phyloP scores from a whole-genome alignment of 2,329 filamentous ascomycete genomes.

The Byssothecium circinans region DNA sequence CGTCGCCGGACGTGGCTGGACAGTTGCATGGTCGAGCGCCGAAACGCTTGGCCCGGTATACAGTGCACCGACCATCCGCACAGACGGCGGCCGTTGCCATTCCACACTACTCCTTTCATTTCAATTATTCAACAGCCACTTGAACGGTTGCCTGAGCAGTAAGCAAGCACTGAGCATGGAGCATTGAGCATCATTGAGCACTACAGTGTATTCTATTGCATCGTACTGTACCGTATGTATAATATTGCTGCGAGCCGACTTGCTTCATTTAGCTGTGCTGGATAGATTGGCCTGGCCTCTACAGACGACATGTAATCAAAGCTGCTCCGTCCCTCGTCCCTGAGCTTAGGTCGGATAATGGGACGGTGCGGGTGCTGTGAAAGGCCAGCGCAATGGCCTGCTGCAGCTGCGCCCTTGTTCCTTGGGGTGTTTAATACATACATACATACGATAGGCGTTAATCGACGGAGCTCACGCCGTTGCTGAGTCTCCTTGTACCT shows the following conservation, averaged over 20 bases:
- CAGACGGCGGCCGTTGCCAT: not conserved
- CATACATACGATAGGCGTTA: slow-evolving; percentile 28
- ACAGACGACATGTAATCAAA: slow-evolving; percentile 12
- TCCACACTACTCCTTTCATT: not conserved
- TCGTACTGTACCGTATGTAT: slow-evolving; percentile 8
- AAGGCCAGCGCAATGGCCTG: slow-evolving; percentile 23
- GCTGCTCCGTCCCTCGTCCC: slow-evolving; percentile 10
- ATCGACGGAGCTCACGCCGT: slow-evolving; percentile 20
- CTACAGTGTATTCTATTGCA: not conserved
- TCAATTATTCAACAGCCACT: not conserved
- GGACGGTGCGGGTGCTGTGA: slow-evolving; percentile 25
- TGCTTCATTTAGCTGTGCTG: slow-evolving; percentile 15
- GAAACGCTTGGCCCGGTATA: slow-evolving; percentile 15
- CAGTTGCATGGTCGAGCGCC: no score
- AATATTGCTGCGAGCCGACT: slow-evolving; percentile 13
- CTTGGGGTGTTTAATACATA: slow-evolving; percentile 9
- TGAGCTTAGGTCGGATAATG: slow-evolving; percentile 20
- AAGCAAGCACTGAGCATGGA: no score
- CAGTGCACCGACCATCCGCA: slow-evolving; percentile 8
- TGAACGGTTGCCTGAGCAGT: no score
- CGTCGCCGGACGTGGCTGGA: no score
- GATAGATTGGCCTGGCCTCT: slow-evolving; percentile 18
- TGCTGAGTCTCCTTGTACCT: not conserved
- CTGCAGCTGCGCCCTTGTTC: slow-evolving; percentile 21
- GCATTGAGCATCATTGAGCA: no score